Conservation (phyloP, 441 rosid species). For the Aleurites moluccanus region DNA sequence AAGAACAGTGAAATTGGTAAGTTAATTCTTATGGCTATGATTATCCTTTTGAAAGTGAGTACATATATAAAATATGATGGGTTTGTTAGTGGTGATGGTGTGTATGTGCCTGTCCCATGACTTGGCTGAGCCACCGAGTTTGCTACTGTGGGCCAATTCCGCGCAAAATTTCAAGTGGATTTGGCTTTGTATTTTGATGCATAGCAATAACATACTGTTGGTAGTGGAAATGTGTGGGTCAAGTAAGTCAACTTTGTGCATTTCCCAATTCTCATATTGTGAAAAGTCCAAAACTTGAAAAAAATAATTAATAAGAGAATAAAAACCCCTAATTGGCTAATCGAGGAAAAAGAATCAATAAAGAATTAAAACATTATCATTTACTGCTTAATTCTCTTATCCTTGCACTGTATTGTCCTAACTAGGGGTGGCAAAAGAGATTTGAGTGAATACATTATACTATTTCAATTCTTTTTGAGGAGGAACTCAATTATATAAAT, state of each 20-base stretch:
- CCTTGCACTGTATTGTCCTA: neutral
- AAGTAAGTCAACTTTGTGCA: neutral
- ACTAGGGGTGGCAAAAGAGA: no score
- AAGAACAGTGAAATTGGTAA: no score
- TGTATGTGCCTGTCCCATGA: slow-evolving; percentile 1
- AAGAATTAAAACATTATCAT: neutral
- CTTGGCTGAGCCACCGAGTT: neutral
- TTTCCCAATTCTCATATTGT: neutral
- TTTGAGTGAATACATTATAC: no score
- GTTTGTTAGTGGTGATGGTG: neutral
- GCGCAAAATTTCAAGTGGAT: slow-evolving; percentile 12
- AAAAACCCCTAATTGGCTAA: neutral
- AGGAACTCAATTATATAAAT: no score
- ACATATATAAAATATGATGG: neutral
- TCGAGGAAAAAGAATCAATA: slow-evolving; percentile 6
- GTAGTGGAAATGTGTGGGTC: neutral
- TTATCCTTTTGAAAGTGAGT: neutral
- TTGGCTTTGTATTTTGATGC: neutral
- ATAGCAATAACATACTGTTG: slow-evolving; percentile 8
- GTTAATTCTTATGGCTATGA: neutral
- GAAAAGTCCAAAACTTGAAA: neutral
- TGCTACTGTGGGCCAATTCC: slow-evolving; percentile 2
- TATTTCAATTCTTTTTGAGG: no score
- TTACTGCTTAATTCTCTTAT: neutral
- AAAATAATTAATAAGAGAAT: no score